phyloP scores from a whole-genome alignment of 73 alveolate species.

The Tetrahymena elliotti region DNA sequence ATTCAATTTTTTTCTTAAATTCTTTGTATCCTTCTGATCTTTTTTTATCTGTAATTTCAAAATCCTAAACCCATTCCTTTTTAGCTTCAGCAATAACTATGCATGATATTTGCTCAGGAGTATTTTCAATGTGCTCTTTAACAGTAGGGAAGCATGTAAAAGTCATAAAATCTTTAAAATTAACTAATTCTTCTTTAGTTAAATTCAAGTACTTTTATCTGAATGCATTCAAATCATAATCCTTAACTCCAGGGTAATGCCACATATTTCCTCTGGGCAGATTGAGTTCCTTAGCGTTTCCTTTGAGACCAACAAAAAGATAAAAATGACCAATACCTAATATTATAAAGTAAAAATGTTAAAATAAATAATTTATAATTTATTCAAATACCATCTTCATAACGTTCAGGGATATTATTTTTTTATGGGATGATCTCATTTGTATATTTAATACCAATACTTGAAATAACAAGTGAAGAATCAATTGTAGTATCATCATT shows the following conservation, averaged over 20 bases:
- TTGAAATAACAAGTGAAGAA: background rate
- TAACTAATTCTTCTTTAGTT: background rate
- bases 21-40: conserved; percentile 2
- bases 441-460: background rate
- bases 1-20: background rate
- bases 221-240: background rate
- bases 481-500: background rate
- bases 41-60: background rate
- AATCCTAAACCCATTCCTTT: background rate
- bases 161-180: background rate
- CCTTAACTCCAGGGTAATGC: background rate
- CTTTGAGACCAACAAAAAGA: conserved; percentile 10
- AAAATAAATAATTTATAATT: background rate
- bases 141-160: background rate
- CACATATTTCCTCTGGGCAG: background rate
- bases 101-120: background rate
- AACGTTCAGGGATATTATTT: background rate
- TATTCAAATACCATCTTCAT: background rate
- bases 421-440: background rate
- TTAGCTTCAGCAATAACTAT: background rate
- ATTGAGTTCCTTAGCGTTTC: background rate
- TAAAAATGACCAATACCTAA: background rate
- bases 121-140: background rate
- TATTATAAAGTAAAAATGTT: too few relatives aligned
- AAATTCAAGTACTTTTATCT: background rate